Conservation (phyloP, 345 rosid genomes). For the Pistacia integerrima region DNA sequence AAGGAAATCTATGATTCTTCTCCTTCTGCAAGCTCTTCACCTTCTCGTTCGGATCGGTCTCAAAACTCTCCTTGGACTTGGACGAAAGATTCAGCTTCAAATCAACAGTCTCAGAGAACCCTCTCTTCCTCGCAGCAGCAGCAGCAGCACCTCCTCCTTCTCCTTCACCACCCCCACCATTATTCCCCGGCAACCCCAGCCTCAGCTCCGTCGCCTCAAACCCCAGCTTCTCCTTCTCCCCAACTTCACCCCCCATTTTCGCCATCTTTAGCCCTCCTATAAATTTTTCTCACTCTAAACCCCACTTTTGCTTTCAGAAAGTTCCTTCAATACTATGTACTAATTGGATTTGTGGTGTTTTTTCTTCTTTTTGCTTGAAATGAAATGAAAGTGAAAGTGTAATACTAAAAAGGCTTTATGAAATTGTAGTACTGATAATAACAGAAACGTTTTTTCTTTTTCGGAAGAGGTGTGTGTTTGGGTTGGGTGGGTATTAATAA, state of each 20-base stretch:
- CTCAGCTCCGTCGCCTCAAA: conserved; percentile 76
- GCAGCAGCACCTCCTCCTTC: conserved; percentile 16
- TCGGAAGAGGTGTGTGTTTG: conserved; percentile 23
- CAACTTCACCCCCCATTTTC: conserved; percentile 18
- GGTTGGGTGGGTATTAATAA: conserved; percentile 25
- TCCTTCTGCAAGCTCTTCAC: conserved; percentile 22
- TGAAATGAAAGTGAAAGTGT: conserved; percentile 9
- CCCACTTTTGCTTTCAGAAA: not conserved
- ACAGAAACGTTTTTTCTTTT: conserved; percentile 15
- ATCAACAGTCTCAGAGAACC: conserved; percentile 70
- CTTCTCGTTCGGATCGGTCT: conserved; percentile 19
- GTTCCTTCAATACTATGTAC: not conserved
- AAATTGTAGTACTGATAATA: not conserved
- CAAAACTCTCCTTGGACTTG: conserved; percentile 21
- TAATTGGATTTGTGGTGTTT: not conserved
- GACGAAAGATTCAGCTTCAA: conserved; percentile 76
- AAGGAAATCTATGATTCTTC: conserved; percentile 39
- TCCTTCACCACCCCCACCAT: conserved; percentile 26
- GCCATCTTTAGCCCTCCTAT: conserved; percentile 30
- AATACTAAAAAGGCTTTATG: not conserved
- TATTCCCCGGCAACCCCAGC: conserved; percentile 75
- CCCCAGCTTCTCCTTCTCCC: conserved; percentile 39
- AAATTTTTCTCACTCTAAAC: conserved; percentile 11
- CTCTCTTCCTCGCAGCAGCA: conserved; percentile 55
- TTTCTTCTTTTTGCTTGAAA: conserved; percentile 7